phyloP scores from a whole-genome alignment of 768 basidiomycete species.

The Favolaschia claudopus region DNA sequence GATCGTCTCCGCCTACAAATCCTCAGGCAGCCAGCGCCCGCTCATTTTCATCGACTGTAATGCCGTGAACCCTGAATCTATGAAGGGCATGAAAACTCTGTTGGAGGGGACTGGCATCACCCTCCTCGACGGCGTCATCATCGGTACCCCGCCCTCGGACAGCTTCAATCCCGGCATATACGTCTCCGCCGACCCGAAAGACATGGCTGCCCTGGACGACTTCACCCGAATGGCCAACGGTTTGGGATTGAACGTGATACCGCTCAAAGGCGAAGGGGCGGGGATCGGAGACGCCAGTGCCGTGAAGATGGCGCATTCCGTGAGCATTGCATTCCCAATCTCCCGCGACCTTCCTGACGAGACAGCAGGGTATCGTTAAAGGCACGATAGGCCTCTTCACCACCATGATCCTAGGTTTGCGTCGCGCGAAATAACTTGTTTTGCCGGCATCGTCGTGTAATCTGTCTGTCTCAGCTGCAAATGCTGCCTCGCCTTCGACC shows the following conservation, averaged over 20 bases:
- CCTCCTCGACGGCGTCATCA: slow-evolving; percentile 55
- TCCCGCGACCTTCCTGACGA: neutral
- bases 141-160: slow-evolving; percentile 51
- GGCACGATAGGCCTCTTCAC: slow-evolving; percentile 48
- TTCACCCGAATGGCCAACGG: slow-evolving; percentile 40
- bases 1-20: slow-evolving; percentile 28
- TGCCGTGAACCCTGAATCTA: slow-evolving; percentile 52
- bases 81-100: slow-evolving; percentile 46
- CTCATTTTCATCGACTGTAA: slow-evolving; percentile 54
- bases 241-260: slow-evolving; percentile 48
- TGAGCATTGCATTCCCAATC: slow-evolving; percentile 28
- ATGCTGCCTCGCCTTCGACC: slow-evolving; percentile 58
- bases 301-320: slow-evolving; percentile 59
- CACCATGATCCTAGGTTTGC: slow-evolving; percentile 53
- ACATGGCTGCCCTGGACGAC: slow-evolving; percentile 38
- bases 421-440: neutral
- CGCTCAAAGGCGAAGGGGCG: slow-evolving; percentile 48
- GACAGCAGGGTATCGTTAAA: slow-evolving; percentile 51
- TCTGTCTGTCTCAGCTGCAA: slow-evolving; percentile 43
- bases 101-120: slow-evolving; percentile 45
- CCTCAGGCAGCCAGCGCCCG: neutral
- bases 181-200: slow-evolving; percentile 43
- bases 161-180: slow-evolving; percentile 54
- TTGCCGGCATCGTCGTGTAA: neutral
- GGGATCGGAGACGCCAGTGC: slow-evolving; percentile 58